Evolutionary conservation across 1,284 basidiomycete species (phyloP).

Genomic region (Ceratobasidium papillatum): DNA sequence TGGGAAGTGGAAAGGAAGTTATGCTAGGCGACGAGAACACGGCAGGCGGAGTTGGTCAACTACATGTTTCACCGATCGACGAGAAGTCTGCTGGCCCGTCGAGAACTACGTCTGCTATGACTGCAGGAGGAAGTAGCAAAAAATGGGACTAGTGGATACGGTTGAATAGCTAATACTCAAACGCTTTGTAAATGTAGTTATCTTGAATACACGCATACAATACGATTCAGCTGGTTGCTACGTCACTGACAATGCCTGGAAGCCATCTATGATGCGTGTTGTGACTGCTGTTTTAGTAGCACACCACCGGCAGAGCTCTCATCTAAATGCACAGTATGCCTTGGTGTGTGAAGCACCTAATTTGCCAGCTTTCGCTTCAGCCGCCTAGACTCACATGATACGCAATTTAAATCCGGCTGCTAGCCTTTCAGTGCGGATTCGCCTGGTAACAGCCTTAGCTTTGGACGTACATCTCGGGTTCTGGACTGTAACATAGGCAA

Average conservation of each 20-base stretch:
- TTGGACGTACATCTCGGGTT: too few relatives aligned
- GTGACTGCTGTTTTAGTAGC: too few relatives aligned
- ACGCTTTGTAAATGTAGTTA: not conserved
- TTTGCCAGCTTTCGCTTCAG: not conserved
- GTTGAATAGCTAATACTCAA: not conserved
- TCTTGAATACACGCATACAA: not conserved
- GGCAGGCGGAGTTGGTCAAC: constrained; percentile 21
- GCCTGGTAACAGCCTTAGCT: too few relatives aligned
- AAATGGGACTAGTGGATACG: not conserved
- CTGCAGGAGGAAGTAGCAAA: not conserved
- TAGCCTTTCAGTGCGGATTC: too few relatives aligned
- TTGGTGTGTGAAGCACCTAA: not conserved
- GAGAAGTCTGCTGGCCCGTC: constrained; percentile 8
- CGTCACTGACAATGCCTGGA: too few relatives aligned
- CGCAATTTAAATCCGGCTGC: too few relatives aligned
- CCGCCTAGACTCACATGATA: too few relatives aligned
- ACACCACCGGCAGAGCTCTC: too few relatives aligned
- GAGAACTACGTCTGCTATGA: not conserved
- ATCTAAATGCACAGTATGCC: too few relatives aligned
- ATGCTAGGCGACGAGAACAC: constrained; percentile 42
- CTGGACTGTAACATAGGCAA: too few relatives aligned
- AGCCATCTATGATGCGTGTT: too few relatives aligned
- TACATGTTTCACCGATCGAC: not conserved
- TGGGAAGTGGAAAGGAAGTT: constrained; percentile 46
- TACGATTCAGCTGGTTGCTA: too few relatives aligned